Conservation (phyloP, 2,329 filamentous ascomycete species). For the Geosmithia putterillii region DNA sequence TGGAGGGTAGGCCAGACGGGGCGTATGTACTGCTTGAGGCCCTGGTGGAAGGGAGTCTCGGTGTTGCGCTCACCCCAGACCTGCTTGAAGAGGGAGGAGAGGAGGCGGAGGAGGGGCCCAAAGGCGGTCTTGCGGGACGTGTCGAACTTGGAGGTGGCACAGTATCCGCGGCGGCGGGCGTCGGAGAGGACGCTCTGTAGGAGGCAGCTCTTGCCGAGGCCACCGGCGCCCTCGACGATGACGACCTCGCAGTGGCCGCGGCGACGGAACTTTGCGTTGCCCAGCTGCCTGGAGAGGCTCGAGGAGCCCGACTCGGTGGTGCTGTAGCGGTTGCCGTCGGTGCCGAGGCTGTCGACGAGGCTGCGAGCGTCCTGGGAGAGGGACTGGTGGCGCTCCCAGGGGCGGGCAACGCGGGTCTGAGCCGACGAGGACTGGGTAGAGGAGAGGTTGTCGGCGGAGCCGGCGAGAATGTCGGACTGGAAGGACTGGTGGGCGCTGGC, state of each 20-base stretch:
- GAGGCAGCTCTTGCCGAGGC: conserved; percentile 53
- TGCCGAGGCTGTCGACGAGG: conserved; percentile 28
- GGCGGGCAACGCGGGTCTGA: conserved; percentile 23
- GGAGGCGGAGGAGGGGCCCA: conserved; percentile 49
- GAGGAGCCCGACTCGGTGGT: conserved; percentile 29
- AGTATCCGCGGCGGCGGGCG: conserved; percentile 49
- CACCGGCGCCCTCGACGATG: conserved; percentile 47
- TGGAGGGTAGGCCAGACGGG: conserved; percentile 55
- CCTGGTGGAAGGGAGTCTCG: conserved; percentile 49
- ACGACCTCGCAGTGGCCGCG: conserved; percentile 53
- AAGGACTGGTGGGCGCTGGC: conserved; percentile 22
- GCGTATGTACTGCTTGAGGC: conserved; percentile 47
- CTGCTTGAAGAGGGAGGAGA: conserved; percentile 55
- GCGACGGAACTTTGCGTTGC: conserved; percentile 44
- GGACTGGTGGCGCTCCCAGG: conserved; percentile 41
- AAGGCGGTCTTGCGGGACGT: conserved; percentile 47
- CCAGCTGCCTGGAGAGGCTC: conserved; percentile 41
- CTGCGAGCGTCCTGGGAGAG: conserved; percentile 35
- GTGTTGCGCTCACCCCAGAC: conserved; percentile 56
- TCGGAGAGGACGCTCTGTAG: conserved; percentile 51
- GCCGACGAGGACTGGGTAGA: conserved; percentile 27
- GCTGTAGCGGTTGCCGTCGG: conserved; percentile 27
- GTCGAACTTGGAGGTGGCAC: conserved; percentile 55
- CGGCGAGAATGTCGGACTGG: conserved; percentile 25
- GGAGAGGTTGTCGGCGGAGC: conserved; percentile 32